A percentile compares a stretch with the other conserved stretches of the same genome.
Conservation (phyloP, 176 grass and related monocot species). For the Leersia perrieri region DNA sequence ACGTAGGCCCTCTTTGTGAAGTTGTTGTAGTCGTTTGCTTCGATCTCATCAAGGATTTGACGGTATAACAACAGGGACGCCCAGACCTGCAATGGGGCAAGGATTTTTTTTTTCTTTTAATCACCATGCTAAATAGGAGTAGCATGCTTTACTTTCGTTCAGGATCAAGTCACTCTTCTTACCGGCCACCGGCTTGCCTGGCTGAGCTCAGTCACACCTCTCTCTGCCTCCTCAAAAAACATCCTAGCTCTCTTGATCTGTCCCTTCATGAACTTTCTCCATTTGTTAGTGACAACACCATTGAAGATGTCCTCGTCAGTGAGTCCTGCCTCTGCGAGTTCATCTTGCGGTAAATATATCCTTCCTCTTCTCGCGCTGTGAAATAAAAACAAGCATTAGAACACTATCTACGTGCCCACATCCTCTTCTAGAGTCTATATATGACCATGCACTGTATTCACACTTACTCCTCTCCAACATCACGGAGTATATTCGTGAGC, state of each 20-base stretch:
- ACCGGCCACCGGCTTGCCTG: slow-evolving; percentile 96
- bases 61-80: slow-evolving; percentile 68
- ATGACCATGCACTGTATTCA: neutral
- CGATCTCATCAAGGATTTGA: slow-evolving; percentile 93
- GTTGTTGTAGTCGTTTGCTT: slow-evolving; percentile 91
- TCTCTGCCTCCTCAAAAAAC: slow-evolving; percentile 84
- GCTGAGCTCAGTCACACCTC: slow-evolving; percentile 75
- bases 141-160: neutral
- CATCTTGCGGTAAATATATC: slow-evolving; percentile 88
- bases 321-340: slow-evolving; percentile 66
- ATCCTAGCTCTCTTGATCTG: slow-evolving; percentile 89
- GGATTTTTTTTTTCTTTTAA: neutral
- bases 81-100: slow-evolving; percentile 70
- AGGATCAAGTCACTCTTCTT: neutral
- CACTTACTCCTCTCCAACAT: slow-evolving; percentile 93
- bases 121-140: neutral
- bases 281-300: slow-evolving; percentile 59
- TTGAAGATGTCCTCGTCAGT: slow-evolving; percentile 83
- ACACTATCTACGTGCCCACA: neutral
- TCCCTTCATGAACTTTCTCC: slow-evolving; percentile 88
- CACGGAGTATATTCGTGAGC: slow-evolving; percentile 87
- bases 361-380: slow-evolving; percentile 70
- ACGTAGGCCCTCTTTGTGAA: slow-evolving; percentile 93
- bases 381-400: neutral
- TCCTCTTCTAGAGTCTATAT: neutral